A percentile compares a stretch with the other conserved stretches of the same genome.
Conservation (phyloP, 495 filamentous ascomycete genomes). For the Cercophora scortea region DNA sequence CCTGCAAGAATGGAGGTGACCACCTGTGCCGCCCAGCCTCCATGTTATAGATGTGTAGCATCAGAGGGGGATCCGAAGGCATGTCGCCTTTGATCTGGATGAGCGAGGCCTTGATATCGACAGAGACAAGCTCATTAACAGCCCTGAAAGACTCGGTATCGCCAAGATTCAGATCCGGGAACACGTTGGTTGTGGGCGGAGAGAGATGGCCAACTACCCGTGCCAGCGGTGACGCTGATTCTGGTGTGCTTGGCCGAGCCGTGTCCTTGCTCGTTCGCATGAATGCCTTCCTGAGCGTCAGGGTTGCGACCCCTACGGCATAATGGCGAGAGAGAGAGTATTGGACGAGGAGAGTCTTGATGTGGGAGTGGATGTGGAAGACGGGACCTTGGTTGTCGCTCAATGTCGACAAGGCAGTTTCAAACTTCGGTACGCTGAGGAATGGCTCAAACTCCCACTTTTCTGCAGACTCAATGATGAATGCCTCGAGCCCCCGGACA, state of each 20-base stretch:
- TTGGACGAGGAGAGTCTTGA: conserved; percentile 70
- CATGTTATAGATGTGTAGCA: conserved; percentile 78
- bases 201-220: conserved; percentile 29
- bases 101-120: conserved; percentile 71
- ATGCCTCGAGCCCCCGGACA: conserved; percentile 73
- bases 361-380: conserved; percentile 75
- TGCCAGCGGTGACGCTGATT: conserved; percentile 16
- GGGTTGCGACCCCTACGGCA: conserved; percentile 71
- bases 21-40: conserved; percentile 81
- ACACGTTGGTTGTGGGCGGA: conserved; percentile 15
- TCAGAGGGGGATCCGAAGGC: conserved; percentile 78
- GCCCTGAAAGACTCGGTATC: conserved; percentile 18
- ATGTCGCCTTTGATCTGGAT: conserved; percentile 83
- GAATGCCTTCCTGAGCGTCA: conserved; percentile 70
- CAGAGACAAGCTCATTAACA: conserved; percentile 58
- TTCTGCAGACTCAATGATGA: conserved; percentile 80
- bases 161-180: conserved; percentile 23
- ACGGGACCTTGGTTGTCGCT: conserved; percentile 80
- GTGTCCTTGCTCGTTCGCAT: conserved; percentile 35
- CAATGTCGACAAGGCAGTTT: conserved; percentile 74
- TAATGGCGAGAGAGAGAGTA: conserved; percentile 96
- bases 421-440: conserved; percentile 75
- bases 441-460: conserved; percentile 81
- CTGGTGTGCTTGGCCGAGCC: conserved; percentile 11
- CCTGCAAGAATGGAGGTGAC: conserved; percentile 66